These are phyloP conservation scores for Trametes polyzona DNA, from an alignment of 1,284 basidiomycete species.

Conservation along the genomic window DNA sequence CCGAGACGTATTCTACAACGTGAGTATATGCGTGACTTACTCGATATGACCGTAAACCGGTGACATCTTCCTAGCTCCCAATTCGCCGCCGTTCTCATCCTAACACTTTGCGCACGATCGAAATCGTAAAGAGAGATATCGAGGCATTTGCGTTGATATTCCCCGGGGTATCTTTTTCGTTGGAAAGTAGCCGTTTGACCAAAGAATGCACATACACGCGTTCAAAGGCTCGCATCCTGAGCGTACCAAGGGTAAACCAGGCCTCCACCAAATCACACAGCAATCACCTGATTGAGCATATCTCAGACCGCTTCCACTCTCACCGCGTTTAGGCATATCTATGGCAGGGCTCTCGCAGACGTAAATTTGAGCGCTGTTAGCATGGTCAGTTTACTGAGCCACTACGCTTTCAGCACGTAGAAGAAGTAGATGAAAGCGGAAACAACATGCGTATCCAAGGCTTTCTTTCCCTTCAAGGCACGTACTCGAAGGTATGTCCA, in stretches of 20 bases:
- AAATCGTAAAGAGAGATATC: slow-evolving; percentile 70
- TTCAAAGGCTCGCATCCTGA: slow-evolving; percentile 48
- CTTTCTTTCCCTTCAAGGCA: slow-evolving; percentile 81
- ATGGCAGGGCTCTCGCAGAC: slow-evolving; percentile 67
- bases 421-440: slow-evolving; percentile 58
- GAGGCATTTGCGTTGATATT: slow-evolving; percentile 76
- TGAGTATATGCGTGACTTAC: slow-evolving; percentile 39
- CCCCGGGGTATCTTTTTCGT: slow-evolving; percentile 67
- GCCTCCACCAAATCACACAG: not conserved
- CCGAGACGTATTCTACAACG: slow-evolving; percentile 87
- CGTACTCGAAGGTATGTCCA: slow-evolving; percentile 65
- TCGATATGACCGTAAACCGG: not conserved
- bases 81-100: slow-evolving; percentile 76
- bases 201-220: slow-evolving; percentile 37
- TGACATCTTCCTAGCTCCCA: slow-evolving; percentile 55
- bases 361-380: slow-evolving; percentile 43
- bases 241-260: slow-evolving; percentile 63
- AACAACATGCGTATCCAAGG: slow-evolving; percentile 68
- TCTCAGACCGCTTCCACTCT: slow-evolving; percentile 65
- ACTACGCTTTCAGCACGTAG: slow-evolving; percentile 56
- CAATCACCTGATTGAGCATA: not conserved
- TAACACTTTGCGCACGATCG: slow-evolving; percentile 56
- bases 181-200: slow-evolving; percentile 58
- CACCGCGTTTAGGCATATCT: slow-evolving; percentile 66
- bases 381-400: no score